Percentiles rank a stretch among this genome's conserved stretches.
Conservation (phyloP, 768 basidiomycete genomes). For the Mycena metata region DNA sequence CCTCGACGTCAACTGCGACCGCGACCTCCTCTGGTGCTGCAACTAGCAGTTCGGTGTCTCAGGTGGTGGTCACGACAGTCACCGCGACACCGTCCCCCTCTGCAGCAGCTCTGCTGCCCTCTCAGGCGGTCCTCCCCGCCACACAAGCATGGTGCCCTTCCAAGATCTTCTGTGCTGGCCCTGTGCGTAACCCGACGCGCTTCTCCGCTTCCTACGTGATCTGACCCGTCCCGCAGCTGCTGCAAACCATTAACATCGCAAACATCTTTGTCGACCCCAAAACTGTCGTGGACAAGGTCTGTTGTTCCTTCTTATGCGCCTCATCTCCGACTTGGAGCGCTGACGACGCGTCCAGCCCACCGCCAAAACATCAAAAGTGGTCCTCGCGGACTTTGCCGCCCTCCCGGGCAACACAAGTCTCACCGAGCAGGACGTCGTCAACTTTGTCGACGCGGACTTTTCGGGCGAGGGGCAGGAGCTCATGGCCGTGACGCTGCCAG, state of each 20-base stretch:
- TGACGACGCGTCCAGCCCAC: slow-evolving; percentile 70
- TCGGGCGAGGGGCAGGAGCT: slow-evolving; percentile 90
- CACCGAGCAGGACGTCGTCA: slow-evolving; percentile 75
- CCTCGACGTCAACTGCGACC: background rate
- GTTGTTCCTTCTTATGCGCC: slow-evolving; percentile 10
- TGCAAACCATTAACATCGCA: slow-evolving; percentile 91
- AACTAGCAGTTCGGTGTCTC: slow-evolving; percentile 14
- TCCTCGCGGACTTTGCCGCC: slow-evolving; percentile 74
- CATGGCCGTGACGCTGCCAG: slow-evolving; percentile 68
- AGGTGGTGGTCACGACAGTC: slow-evolving; percentile 27
- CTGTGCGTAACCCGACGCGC: slow-evolving; percentile 58
- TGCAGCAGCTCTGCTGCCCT: slow-evolving; percentile 24
- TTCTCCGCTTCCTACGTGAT: slow-evolving; percentile 14
- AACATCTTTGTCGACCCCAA: slow-evolving; percentile 83
- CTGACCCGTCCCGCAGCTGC: slow-evolving; percentile 59
- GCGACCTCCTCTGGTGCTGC: no score
- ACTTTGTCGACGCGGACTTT: slow-evolving; percentile 83
- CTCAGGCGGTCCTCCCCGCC: slow-evolving; percentile 31
- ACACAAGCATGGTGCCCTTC: slow-evolving; percentile 51
- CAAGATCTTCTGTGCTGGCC: slow-evolving; percentile 85
- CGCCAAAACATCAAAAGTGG: slow-evolving; percentile 69
- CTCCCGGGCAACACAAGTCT: slow-evolving; percentile 41
- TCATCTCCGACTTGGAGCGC: background rate
- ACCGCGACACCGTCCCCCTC: slow-evolving; percentile 29
- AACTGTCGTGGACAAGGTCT: slow-evolving; percentile 85